phyloP scores from a whole-genome alignment of 1,284 basidiomycete species.

The Exsudoporus floridanus region DNA sequence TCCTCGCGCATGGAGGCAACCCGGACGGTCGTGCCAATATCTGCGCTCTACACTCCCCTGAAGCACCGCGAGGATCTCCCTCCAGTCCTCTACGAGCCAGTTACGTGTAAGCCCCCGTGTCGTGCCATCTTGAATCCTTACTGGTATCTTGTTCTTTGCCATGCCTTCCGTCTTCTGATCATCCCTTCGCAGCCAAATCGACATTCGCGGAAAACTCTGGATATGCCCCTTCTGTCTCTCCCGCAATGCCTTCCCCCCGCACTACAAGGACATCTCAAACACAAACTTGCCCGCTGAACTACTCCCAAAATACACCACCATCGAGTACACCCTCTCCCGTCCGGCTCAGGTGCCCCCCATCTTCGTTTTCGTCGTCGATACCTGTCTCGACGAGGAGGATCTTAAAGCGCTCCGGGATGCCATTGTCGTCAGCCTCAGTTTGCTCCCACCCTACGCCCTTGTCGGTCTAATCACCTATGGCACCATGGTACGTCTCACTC shows the following conservation, averaged over 20 bases:
- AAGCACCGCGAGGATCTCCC: conserved; percentile 95
- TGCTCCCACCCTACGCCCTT: conserved; percentile 91
- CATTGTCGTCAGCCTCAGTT: conserved; percentile 87
- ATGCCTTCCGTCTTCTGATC: conserved; percentile 3
- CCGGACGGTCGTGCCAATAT: conserved; percentile 96
- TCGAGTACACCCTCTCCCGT: conserved; percentile 95
- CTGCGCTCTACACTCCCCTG: conserved; percentile 96
- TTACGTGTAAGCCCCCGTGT: conserved; percentile 97
- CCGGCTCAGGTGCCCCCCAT: conserved; percentile 92
- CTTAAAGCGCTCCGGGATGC: conserved; percentile 93
- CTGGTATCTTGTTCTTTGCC: conserved; percentile 58
- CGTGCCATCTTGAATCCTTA: conserved; percentile 97
- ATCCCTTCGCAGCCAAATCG: conserved; percentile 77
- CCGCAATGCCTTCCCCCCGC: conserved; percentile 95
- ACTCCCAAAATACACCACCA: conserved; percentile 97
- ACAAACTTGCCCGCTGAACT: conserved; percentile 96
- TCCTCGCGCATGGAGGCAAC: conserved; percentile 97
- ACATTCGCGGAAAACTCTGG: conserved; percentile 98
- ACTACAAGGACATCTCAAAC: conserved; percentile 98
- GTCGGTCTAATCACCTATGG: conserved; percentile 96
- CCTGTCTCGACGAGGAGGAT: conserved; percentile 95
- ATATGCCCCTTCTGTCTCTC: conserved; percentile 98
- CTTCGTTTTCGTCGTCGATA: conserved; percentile 97
- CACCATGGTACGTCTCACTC: conserved; percentile 75
- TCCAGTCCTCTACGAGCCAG: conserved; percentile 96